phyloP scores from a whole-genome alignment of 2,329 filamentous ascomycete species.

The Pseudocercospora fuligena region DNA sequence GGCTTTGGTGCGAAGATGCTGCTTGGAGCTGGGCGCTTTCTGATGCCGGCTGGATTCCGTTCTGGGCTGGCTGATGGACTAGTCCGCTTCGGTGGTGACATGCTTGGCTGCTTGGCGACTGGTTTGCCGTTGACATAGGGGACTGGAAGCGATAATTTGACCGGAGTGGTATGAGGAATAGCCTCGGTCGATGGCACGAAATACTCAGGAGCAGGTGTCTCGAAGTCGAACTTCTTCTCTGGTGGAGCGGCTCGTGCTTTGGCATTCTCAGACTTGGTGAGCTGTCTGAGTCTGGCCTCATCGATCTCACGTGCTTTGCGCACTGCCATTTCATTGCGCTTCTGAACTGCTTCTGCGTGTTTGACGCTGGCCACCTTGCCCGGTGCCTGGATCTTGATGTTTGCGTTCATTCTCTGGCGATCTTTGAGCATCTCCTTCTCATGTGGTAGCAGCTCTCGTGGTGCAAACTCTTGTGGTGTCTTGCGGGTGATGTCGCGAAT shows the following conservation, averaged over 20 bases:
- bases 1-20: constrained; percentile 11
- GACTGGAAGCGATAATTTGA: not conserved
- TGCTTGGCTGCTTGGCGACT: not conserved
- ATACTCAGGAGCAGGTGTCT: not conserved
- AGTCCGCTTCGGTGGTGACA: constrained; percentile 14
- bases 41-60: constrained; percentile 19
- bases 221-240: constrained; percentile 22
- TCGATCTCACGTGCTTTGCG: constrained; percentile 25
- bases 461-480: constrained; percentile 23
- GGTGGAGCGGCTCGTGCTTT: constrained; percentile 11
- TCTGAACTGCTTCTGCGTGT: constrained; percentile 15
- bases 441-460: constrained; percentile 28
- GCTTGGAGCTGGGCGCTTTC: constrained; percentile 30
- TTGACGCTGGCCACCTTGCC: constrained; percentile 12
- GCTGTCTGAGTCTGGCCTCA: constrained; percentile 25
- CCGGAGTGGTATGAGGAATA: not conserved
- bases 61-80: constrained; percentile 25
- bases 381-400: constrained; percentile 22
- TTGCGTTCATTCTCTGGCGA: constrained; percentile 15
- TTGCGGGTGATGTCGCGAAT: constrained; percentile 17
- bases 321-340: constrained; percentile 21
- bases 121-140: constrained; percentile 3
- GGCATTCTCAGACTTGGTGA: constrained; percentile 23
- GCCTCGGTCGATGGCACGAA: constrained; percentile 10
- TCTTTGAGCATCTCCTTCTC: constrained; percentile 26